phyloP scores from a whole-genome alignment of 202 grass and related monocot genomes.

The Cymbopogon flexuosus region DNA sequence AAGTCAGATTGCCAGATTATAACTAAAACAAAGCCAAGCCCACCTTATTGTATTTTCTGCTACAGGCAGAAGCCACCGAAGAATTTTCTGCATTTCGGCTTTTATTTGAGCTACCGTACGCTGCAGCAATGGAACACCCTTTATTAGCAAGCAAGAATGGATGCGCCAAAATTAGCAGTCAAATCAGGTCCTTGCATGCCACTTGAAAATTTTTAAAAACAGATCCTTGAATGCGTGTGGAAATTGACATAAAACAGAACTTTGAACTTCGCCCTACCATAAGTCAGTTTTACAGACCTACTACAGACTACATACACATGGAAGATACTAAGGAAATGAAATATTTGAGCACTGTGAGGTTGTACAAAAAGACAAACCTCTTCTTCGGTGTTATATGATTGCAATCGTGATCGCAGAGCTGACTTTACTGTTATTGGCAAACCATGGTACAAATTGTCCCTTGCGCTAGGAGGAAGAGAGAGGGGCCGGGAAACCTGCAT shows the following conservation, averaged over 20 bases:
- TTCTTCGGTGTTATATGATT: slow-evolving; percentile 48
- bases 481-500: slow-evolving; percentile 81
- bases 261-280: neutral
- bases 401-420: slow-evolving; percentile 54
- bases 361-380: slow-evolving; percentile 58
- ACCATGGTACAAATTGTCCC: slow-evolving; percentile 88
- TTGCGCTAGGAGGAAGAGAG: slow-evolving; percentile 77
- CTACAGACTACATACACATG: neutral
- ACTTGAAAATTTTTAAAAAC: neutral
- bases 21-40: slow-evolving; percentile 2
- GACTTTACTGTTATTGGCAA: slow-evolving; percentile 74
- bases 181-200: neutral
- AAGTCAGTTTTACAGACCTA: neutral
- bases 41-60: slow-evolving; percentile 90
- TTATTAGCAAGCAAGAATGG: slow-evolving; percentile 1
- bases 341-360: neutral
- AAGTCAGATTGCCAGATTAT: neutral
- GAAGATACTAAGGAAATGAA: slow-evolving; percentile 13
- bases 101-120: slow-evolving; percentile 71
- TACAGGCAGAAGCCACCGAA: slow-evolving; percentile 72
- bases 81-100: slow-evolving; percentile 89
- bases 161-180: neutral
- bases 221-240: neutral
- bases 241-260: neutral
- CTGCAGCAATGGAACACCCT: slow-evolving; percentile 29